Evolutionary conservation across 139 green algal genomes (phyloP).

Genomic region (Tetradesmus obliquus): DNA sequence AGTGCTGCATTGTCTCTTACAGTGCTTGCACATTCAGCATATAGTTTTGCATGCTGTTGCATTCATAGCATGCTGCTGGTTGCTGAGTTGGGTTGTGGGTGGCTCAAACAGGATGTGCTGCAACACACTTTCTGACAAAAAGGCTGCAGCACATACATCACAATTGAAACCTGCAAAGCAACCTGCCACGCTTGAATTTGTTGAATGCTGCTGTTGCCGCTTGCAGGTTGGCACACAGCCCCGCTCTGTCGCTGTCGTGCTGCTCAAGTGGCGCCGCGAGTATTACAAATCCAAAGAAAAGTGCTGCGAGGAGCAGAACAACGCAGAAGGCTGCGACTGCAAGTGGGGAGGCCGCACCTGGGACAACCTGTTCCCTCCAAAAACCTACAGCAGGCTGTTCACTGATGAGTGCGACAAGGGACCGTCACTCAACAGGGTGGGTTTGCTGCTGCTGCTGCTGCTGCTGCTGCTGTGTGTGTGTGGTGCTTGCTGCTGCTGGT

Average conservation of each 20-base stretch:
- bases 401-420: conserved; percentile 33
- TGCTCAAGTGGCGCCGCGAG: conserved; percentile 18
- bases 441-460: background rate
- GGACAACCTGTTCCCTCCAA: background rate
- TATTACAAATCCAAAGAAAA: conserved; percentile 32
- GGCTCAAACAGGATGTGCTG: background rate
- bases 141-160: background rate
- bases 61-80: too few relatives aligned
- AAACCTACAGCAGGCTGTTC: conserved; percentile 15
- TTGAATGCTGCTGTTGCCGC: background rate
- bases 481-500: too few relatives aligned
- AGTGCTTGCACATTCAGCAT: too few relatives aligned
- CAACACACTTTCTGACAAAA: background rate
- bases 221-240: background rate
- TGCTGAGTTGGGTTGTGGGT: too few relatives aligned
- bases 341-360: background rate
- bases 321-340: conserved; percentile 4
- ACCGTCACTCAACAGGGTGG: conserved; percentile 21
- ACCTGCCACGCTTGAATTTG: background rate
- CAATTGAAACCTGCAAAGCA: background rate
- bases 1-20: too few relatives aligned
- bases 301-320: conserved; percentile 7
- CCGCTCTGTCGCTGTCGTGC: background rate
- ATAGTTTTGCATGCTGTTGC: too few relatives aligned
- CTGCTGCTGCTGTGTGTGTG: background rate